A percentile compares a stretch with the other conserved stretches of the same genome.
These are phyloP conservation scores for Vitis rupestris DNA, from an alignment of 164 flowering plant genomes.

Conservation along the genomic window DNA sequence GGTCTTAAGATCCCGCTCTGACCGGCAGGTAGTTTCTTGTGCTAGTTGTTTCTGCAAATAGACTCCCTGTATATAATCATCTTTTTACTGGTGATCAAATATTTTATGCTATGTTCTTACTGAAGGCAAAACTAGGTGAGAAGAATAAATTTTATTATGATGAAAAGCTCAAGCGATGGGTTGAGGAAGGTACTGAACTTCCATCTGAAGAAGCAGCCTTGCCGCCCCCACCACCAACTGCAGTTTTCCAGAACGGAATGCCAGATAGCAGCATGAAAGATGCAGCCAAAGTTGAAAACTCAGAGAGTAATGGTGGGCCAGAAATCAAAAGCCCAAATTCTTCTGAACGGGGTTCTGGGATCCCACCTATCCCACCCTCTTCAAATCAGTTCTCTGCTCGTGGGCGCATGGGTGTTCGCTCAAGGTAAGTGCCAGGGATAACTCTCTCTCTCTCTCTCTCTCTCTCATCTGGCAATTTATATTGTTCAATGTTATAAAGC, in stretches of 20 bases:
- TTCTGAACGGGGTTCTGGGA: conserved; percentile 40
- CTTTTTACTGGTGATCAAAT: conserved; percentile 2
- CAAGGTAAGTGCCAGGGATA: conserved; percentile 42
- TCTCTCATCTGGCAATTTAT: background rate
- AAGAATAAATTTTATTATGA: conserved; percentile 71
- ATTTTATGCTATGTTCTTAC: conserved; percentile 2
- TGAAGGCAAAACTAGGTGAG: conserved; percentile 75
- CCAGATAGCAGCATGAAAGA: conserved; percentile 36
- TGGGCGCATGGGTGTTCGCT: conserved; percentile 59
- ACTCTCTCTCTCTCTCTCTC: conserved; percentile 5
- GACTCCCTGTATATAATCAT: background rate
- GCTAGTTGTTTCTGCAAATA: background rate
- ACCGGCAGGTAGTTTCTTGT: conserved; percentile 44
- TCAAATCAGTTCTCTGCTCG: conserved; percentile 63
- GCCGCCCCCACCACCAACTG: conserved; percentile 66
- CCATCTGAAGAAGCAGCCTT: conserved; percentile 60
- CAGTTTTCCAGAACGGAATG: conserved; percentile 45
- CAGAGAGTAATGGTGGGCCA: conserved; percentile 28
- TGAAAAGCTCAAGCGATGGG: conserved; percentile 78
- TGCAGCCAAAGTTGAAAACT: conserved; percentile 30
- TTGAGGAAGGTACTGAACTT: conserved; percentile 65
- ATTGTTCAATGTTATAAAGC: background rate
- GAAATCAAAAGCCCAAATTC: conserved; percentile 31
- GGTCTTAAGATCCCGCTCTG: conserved; percentile 48
- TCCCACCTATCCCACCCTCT: conserved; percentile 62